Evolutionary conservation across 2,329 filamentous ascomycete genomes (phyloP).

Genomic region (Penicillium oxalicum): DNA sequence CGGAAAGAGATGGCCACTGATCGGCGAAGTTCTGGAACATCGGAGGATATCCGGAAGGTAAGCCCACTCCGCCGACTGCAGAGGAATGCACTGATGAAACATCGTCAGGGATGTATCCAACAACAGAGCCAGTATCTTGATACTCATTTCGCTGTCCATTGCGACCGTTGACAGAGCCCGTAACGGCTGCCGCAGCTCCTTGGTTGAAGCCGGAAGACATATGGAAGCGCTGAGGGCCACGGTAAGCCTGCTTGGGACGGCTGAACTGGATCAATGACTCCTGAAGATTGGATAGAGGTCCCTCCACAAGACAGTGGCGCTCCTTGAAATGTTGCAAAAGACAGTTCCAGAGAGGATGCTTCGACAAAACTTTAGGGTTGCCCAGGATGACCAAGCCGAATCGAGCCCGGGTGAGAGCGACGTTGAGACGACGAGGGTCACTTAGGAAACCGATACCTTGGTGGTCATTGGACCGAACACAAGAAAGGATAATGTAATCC

Average conservation of each 20-base stretch:
- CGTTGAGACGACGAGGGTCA: slow-evolving; percentile 93
- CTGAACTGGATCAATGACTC: slow-evolving; percentile 92
- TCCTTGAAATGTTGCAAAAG: slow-evolving; percentile 96
- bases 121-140: slow-evolving; percentile 75
- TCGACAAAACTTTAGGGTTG: slow-evolving; percentile 94
- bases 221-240: slow-evolving; percentile 79
- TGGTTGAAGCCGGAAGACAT: slow-evolving; percentile 58
- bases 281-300: slow-evolving; percentile 91
- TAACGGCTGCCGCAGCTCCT: slow-evolving; percentile 56
- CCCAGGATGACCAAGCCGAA: slow-evolving; percentile 94
- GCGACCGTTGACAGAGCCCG: slow-evolving; percentile 47
- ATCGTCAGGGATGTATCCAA: slow-evolving; percentile 95
- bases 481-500: slow-evolving; percentile 96
- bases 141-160: slow-evolving; percentile 49
- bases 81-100: slow-evolving; percentile 94
- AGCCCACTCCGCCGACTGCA: slow-evolving; percentile 75
- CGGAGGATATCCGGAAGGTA: slow-evolving; percentile 77
- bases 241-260: slow-evolving; percentile 85
- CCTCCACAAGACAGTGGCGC: slow-evolving; percentile 89
- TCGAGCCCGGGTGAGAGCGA: slow-evolving; percentile 92
- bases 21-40: slow-evolving; percentile 96
- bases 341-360: slow-evolving; percentile 97
- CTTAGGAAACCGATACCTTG: slow-evolving; percentile 98
- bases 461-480: slow-evolving; percentile 96
- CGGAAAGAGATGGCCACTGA: slow-evolving; percentile 77